Base-by-base conservation (phyloP, 768 basidiomycete genomes). In the Lactifluus volemus region DNA sequence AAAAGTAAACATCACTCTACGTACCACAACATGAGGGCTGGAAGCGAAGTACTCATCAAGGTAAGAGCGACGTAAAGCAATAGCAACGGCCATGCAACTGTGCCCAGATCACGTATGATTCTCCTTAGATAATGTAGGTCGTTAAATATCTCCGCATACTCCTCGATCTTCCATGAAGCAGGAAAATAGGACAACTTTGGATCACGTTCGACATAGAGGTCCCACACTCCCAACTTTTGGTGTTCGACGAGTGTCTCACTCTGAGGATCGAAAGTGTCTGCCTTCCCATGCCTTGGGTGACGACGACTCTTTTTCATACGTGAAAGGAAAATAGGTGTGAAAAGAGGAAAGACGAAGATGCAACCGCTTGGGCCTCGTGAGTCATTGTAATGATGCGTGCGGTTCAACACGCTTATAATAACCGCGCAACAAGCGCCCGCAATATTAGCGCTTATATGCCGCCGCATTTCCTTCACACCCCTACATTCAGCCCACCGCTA, bases 181-280 rank as follows among this genome's bases (percentile, higher is more conserved):
- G 21, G 74, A 69, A 34, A 65, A 68, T 39, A 61, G 45, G 25
- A 61, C 12, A 81, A 65, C 45, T 75, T 71, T 34, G 78, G 69
- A 25, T 73, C 70, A 25, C 73, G 74, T 65, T 88, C 81, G 67
- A 87, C 81, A 69, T 89, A 91, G 48, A 88, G 72, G 67, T 89
- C 86, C 88, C 88, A 91, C 41, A 89, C 82, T 50, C 88, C 88
- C 41, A 88, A 58, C 32, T 75, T 77, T 7, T 79, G 82, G 65
- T 87, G 85, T 60, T 82, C 81, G 63, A 89, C 51, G 44, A n/a
- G 51, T 0, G 30, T 19, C 49, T 29, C 32, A 53, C 53, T 48
- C 30, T 62, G 45, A 17, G 61, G 56, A 52, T 58, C 52, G 19
- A 49, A 49, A 6, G 44, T 29, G 32, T 2, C 19, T 5, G 29